Evolutionary conservation across 1,139 yeast species (phyloP).

Genomic region (Lipomyces yarrowii): DNA sequence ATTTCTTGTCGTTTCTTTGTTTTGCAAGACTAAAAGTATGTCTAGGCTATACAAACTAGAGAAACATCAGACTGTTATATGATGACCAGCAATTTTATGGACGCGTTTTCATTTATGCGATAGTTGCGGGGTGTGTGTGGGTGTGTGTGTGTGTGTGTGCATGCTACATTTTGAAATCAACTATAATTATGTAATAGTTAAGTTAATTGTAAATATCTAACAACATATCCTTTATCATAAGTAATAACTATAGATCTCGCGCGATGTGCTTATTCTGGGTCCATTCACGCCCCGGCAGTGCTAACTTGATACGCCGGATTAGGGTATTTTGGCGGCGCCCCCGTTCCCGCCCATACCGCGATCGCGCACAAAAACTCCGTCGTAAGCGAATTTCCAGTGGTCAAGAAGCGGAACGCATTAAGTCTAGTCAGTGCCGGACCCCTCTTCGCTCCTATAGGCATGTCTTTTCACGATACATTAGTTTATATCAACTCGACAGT

Average conservation of each 20-base stretch:
- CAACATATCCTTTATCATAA: no score
- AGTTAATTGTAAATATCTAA: no score
- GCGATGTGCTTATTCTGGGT: neutral
- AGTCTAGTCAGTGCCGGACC: neutral
- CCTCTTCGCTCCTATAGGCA: neutral
- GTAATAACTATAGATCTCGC: no score
- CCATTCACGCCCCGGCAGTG: neutral
- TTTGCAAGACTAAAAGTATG: no score
- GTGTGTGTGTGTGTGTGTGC: neutral
- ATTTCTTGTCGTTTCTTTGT: neutral
- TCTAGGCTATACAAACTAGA: constrained; percentile 16
- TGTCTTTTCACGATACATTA: constrained; percentile 30
- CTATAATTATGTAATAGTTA: no score
- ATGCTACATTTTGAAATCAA: no score
- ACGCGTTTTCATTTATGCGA: neutral
- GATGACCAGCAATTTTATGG: constrained; percentile 4
- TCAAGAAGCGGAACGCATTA: neutral
- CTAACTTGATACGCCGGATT: no score
- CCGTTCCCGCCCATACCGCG: no score
- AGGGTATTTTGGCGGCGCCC: no score
- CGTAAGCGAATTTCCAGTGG: no score
- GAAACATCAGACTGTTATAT: constrained; percentile 11
- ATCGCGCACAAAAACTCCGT: neutral
- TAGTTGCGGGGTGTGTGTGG: neutral
- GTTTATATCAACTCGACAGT: constrained; percentile 28